phyloP scores from a whole-genome alignment of 805 yeast species.

The Candida odintsovae region DNA sequence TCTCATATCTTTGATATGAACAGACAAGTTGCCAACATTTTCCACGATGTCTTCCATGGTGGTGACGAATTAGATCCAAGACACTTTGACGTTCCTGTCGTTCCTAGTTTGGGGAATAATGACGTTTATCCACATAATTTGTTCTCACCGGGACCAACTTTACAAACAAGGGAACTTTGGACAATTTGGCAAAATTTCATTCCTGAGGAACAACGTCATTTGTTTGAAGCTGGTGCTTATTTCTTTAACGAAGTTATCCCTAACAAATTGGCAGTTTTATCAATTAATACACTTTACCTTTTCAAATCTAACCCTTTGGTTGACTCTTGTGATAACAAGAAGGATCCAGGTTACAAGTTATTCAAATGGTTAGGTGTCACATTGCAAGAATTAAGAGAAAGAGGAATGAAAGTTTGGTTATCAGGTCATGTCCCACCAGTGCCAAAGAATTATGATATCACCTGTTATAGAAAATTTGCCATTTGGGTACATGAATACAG shows the following conservation, averaged over 20 bases:
- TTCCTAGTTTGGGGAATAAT: conserved; percentile 80
- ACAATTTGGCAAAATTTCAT: conserved; percentile 68
- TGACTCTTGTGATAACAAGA: conserved; percentile 66
- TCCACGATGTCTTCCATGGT: conserved; percentile 47
- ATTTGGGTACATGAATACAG: conserved; percentile 82
- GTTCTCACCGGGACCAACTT: conserved; percentile 83
- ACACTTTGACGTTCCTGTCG: conserved; percentile 40
- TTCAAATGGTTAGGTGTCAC: conserved; percentile 75
- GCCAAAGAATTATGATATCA: conserved; percentile 65
- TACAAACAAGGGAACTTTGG: conserved; percentile 74
- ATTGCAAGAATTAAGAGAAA: conserved; percentile 61
- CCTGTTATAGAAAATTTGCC: conserved; percentile 69
- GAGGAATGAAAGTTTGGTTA: conserved; percentile 82
- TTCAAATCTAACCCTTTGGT: conserved; percentile 77
- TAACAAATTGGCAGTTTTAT: conserved; percentile 66
- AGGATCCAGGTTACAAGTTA: conserved; percentile 75
- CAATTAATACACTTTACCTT: conserved; percentile 71
- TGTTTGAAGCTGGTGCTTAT: conserved; percentile 70
- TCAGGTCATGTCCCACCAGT: conserved; percentile 88
- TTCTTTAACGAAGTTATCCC: conserved; percentile 78
- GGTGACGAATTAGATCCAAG: conserved; percentile 31
- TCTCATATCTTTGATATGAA: conserved; percentile 65
- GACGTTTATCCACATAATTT: conserved; percentile 88
- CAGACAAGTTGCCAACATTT: conserved; percentile 43
- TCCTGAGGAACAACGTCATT: conserved; percentile 72